These are phyloP conservation scores for Suillus subluteus DNA, from an alignment of 768 basidiomycete species.

Conservation along the genomic window DNA sequence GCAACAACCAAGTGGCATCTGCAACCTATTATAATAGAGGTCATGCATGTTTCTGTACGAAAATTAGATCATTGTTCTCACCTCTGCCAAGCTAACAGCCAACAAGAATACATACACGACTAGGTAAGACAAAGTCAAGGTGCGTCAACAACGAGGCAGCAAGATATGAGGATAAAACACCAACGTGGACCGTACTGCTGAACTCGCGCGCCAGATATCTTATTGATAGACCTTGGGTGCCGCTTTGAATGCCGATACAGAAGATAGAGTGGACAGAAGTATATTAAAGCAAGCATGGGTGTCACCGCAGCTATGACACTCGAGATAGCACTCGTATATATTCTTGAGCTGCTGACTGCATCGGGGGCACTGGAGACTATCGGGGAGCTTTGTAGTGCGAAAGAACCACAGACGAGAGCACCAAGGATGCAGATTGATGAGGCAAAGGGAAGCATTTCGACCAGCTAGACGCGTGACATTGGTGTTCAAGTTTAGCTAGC, in stretches of 20 bases:
- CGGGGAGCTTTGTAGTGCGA: slow-evolving; percentile 30
- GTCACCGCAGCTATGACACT: slow-evolving; percentile 39
- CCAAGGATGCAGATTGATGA: slow-evolving; percentile 38
- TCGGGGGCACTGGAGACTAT: slow-evolving; percentile 23
- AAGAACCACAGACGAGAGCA: slow-evolving; percentile 35
- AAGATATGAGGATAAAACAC: slow-evolving; percentile 20
- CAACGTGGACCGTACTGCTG: slow-evolving; percentile 58
- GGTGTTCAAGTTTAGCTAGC: slow-evolving; percentile 10
- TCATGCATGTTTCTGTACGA: slow-evolving; percentile 12
- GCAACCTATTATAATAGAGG: slow-evolving; percentile 43
- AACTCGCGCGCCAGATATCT: slow-evolving; percentile 47
- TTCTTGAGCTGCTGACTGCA: slow-evolving; percentile 28
- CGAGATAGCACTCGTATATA: slow-evolving; percentile 40
- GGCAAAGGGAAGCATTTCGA: slow-evolving; percentile 41
- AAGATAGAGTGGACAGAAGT: slow-evolving; percentile 55
- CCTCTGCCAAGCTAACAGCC: slow-evolving; percentile 51
- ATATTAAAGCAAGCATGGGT: slow-evolving; percentile 44
- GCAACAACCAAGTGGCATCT: slow-evolving; percentile 58
- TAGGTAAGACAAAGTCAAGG: slow-evolving; percentile 20
- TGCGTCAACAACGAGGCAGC: slow-evolving; percentile 24
- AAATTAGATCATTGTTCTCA: slow-evolving; percentile 20
- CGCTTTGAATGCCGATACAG: slow-evolving; percentile 48
- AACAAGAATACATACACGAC: slow-evolving; percentile 57
- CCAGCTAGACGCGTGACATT: slow-evolving; percentile 31
- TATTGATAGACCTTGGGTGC: slow-evolving; percentile 53